Evolutionary conservation across 169 alveolate species (phyloP).

Genomic region (Babesia sp.): DNA sequence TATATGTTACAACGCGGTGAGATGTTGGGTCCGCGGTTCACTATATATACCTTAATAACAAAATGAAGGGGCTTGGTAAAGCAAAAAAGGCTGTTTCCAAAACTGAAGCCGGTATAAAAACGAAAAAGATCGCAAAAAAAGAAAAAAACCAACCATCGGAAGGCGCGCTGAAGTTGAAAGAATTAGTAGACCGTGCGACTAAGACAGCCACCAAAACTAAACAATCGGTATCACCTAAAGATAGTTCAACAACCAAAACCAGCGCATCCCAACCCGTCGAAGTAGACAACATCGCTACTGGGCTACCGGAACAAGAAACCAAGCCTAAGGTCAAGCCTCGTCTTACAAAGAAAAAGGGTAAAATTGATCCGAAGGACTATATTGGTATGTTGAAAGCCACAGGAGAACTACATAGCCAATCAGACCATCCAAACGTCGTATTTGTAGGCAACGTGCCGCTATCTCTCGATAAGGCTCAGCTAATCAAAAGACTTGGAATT

Average conservation of each 20-base stretch:
- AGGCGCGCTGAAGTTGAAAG: slow-evolving; percentile 22
- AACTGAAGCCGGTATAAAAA: background rate
- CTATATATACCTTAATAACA: background rate
- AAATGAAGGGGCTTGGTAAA: background rate
- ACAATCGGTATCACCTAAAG: no score
- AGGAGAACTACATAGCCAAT: background rate
- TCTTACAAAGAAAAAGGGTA: background rate
- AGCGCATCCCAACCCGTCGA: no score
- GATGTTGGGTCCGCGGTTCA: background rate
- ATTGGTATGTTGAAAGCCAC: background rate
- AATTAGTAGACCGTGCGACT: slow-evolving; percentile 12
- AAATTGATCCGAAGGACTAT: slow-evolving; percentile 6
- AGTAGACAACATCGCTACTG: background rate
- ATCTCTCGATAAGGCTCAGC: slow-evolving; percentile 60
- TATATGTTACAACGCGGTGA: no score
- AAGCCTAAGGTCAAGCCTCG: background rate
- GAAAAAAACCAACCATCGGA: background rate
- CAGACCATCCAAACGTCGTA: slow-evolving; percentile 59
- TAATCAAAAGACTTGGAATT: slow-evolving; percentile 64
- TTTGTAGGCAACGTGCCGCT: slow-evolving; percentile 71
- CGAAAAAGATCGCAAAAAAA: background rate
- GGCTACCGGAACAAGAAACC: background rate
- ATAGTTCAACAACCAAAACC: no score
- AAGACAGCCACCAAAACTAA: background rate
- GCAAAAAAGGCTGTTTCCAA: background rate